These are phyloP conservation scores for Trichophyton benhamiae DNA, from an alignment of 2,329 filamentous ascomycete species.

Conservation along the genomic window DNA sequence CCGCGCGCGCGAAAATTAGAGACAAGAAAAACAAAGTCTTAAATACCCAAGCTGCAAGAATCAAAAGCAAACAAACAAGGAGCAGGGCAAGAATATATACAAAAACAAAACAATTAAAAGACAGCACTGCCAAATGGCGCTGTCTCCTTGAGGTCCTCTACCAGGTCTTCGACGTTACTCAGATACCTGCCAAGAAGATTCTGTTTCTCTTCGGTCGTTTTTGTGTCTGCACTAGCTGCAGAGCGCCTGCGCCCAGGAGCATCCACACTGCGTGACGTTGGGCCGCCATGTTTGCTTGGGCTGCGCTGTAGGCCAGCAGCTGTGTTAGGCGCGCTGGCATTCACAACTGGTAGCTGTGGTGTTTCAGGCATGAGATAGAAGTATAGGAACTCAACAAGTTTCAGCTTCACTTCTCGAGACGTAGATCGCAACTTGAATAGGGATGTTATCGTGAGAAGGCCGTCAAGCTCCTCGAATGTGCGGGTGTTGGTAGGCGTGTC, in stretches of 20 bases:
- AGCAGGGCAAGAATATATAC: not conserved
- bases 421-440: constrained; percentile 85
- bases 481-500: constrained; percentile 79
- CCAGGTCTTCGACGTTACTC: constrained; percentile 70
- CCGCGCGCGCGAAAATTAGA: not conserved
- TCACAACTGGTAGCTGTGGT: constrained; percentile 24
- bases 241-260: constrained; percentile 21
- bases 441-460: constrained; percentile 78
- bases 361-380: constrained; percentile 97
- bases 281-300: constrained; percentile 51
- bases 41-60: not conserved
- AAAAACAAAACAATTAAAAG: constrained; percentile 15
- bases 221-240: constrained; percentile 30
- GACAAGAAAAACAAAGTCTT: not conserved
- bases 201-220: constrained; percentile 71
- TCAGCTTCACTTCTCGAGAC: constrained; percentile 78
- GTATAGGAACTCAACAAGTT: constrained; percentile 94
- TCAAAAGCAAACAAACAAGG: not conserved
- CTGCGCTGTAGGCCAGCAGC: constrained; percentile 49
- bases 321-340: constrained; percentile 22
- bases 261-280: constrained; percentile 37
- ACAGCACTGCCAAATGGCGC: constrained; percentile 55
- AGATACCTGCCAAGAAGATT: constrained; percentile 62
- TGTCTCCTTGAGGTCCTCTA: constrained; percentile 69
- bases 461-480: constrained; percentile 83